A percentile compares a stretch with the other conserved stretches of the same genome.
Conservation (phyloP, 257 asterid species). For the Gentiana macrophylla region DNA sequence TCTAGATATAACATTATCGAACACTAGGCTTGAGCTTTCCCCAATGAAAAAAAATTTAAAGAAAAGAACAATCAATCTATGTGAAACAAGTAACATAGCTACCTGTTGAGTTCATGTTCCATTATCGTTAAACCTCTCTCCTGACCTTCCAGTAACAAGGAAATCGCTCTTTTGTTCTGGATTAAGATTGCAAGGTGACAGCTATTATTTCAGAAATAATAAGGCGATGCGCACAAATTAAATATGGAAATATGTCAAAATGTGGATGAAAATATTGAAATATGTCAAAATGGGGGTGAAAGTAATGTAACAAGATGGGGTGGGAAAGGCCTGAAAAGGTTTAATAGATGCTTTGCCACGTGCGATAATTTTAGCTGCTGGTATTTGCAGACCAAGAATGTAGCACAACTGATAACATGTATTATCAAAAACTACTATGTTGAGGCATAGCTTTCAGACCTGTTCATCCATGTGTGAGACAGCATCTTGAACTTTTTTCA, state of each 20-base stretch:
- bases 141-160: constrained; percentile 15
- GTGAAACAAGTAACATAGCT: not conserved
- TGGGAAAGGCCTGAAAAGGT: not conserved
- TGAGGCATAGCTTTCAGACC: constrained; percentile 12
- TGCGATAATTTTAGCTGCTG: not conserved
- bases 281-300: too few species aligned
- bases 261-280: too few species aligned
- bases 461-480: constrained; percentile 24
- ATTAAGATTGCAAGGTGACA: not conserved
- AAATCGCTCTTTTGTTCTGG: constrained; percentile 24
- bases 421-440: not conserved
- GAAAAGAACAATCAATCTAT: not conserved
- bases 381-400: not conserved
- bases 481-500: constrained; percentile 28
- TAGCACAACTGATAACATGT: not conserved
- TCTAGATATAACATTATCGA: not conserved
- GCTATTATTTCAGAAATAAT: too few species aligned
- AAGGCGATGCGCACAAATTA: not conserved
- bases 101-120: constrained; percentile 14
- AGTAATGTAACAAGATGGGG: not conserved
- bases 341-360: not conserved
- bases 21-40: not conserved
- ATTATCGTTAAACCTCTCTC: constrained; percentile 6
- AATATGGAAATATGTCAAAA: not conserved
- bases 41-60: not conserved